Evolutionary conservation across 148 eudicot species (phyloP).

Genomic region (Rhododendron henanense): DNA sequence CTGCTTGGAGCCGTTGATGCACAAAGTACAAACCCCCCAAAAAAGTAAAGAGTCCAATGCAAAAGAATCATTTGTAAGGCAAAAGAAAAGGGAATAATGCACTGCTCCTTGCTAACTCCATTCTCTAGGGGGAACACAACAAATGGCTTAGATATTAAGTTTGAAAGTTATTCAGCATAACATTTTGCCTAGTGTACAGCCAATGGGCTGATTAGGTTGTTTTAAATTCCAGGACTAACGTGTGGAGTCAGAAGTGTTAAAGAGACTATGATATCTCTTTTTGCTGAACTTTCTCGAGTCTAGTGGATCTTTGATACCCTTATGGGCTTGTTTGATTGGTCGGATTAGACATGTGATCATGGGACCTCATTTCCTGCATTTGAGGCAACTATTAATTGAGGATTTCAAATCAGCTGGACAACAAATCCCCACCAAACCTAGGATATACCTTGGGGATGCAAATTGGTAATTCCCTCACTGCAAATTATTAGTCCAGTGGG

Average conservation of each 20-base stretch:
- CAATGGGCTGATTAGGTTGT: neutral
- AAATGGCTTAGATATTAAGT: neutral
- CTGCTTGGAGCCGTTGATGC: neutral
- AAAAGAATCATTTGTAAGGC: neutral
- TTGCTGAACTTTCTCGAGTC: neutral
- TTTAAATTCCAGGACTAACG: neutral
- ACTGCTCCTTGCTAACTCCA: neutral
- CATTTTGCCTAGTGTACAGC: neutral
- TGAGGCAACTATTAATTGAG: neutral
- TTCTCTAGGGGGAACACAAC: neutral
- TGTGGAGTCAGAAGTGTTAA: neutral
- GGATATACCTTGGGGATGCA: neutral
- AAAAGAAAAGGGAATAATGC: neutral
- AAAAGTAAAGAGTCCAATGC: neutral
- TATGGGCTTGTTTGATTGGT: neutral
- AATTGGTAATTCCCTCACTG: neutral
- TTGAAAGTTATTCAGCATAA: neutral
- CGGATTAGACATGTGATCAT: neutral
- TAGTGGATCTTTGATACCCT: neutral
- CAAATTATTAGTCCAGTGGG: neutral
- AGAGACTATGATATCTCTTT: neutral
- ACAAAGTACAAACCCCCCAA: neutral
- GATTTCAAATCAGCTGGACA: neutral
- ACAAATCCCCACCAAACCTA: neutral
- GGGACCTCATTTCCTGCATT: neutral